Conservation (phyloP, 306 rosid species). For the Pyrus pyrifolia region DNA sequence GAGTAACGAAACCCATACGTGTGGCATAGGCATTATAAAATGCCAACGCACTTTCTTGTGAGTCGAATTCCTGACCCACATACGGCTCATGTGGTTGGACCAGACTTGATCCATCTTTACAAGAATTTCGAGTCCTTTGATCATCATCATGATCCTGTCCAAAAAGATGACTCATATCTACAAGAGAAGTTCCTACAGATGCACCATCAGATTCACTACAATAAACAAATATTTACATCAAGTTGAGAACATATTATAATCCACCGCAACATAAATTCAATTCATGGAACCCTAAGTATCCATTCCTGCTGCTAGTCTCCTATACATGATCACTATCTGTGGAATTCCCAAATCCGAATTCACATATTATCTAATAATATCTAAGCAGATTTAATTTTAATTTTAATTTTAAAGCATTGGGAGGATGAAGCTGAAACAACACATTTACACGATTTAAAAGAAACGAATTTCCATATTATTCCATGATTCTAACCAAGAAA, state of each 20-base stretch:
- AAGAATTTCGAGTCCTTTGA: not conserved
- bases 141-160: conserved; percentile 2
- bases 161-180: not conserved
- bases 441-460: not conserved
- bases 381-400: not conserved
- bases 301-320: not conserved
- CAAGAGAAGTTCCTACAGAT: conserved; percentile 3
- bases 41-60: conserved; percentile 24
- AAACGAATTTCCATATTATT: not conserved
- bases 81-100: conserved; percentile 24
- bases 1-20: conserved; percentile 27
- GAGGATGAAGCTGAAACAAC: not conserved
- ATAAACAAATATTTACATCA: not conserved
- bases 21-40: conserved; percentile 26
- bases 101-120: not conserved
- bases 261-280: conserved; percentile 20
- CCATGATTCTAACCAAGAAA: not conserved
- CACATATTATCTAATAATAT: not conserved
- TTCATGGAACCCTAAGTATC: not conserved
- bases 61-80: conserved; percentile 31
- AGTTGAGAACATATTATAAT: conserved; percentile 2
- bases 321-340: not conserved
- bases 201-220: not conserved
- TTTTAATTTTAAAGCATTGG: not conserved
- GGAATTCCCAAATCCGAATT: not conserved